Percentiles rank a stretch among this genome's conserved stretches.
Evolutionary conservation across 345 rosid species (phyloP).

Genomic region (Diplotaxis tenuifolia): DNA sequence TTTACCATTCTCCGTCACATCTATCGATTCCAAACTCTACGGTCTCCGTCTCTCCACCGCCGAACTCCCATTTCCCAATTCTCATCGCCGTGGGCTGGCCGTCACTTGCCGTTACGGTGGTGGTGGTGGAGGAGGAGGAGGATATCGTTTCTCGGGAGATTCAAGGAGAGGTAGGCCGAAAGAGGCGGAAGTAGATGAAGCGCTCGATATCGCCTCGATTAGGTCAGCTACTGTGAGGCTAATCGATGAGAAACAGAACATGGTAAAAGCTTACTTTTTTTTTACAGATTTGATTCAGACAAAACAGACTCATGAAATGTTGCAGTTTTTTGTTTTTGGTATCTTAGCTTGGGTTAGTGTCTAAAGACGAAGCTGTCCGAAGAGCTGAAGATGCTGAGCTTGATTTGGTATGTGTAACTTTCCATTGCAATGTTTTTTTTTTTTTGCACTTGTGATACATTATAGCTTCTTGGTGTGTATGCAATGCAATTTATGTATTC

Average conservation of each 20-base stretch:
- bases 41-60: slow-evolving; percentile 44
- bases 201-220: slow-evolving; percentile 61
- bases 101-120: slow-evolving; percentile 53
- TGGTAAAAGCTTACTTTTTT: slow-evolving; percentile 50
- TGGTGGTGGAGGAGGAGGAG: slow-evolving; percentile 30
- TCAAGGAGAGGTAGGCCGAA: slow-evolving; percentile 46
- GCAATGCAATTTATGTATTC: neutral
- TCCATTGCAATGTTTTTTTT: neutral
- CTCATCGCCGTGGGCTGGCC: slow-evolving; percentile 35
- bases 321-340: slow-evolving; percentile 17
- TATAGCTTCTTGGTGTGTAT: neutral
- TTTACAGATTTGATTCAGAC: neutral
- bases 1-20: slow-evolving; percentile 17
- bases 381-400: slow-evolving; percentile 87
- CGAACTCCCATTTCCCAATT: slow-evolving; percentile 20
- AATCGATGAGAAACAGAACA: slow-evolving; percentile 39
- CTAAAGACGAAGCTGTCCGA: slow-evolving; percentile 69
- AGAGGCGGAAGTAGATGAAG: slow-evolving; percentile 52
- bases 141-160: slow-evolving; percentile 44
- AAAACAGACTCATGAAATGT: neutral
- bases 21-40: slow-evolving; percentile 46
- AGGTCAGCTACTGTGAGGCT: slow-evolving; percentile 41
- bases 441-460: neutral
- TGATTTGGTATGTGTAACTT: slow-evolving; percentile 63
- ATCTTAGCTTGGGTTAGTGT: slow-evolving; percentile 73